Conservation (phyloP, 495 filamentous ascomycete genomes). For the Platismatia glauca region DNA sequence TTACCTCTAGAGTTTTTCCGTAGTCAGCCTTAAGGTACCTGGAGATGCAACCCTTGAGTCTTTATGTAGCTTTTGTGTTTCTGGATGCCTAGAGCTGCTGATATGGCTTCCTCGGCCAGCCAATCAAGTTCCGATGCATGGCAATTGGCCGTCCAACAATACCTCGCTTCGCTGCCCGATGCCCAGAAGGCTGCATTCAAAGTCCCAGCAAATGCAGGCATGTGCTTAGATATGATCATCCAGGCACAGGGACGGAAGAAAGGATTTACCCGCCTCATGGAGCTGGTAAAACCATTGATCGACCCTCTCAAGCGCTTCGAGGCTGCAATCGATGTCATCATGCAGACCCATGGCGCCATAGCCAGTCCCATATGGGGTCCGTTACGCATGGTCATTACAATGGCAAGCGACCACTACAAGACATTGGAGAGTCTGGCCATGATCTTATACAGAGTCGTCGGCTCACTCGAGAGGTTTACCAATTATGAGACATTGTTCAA, state of each 20-base stretch:
- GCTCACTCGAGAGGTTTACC: slow-evolving; percentile 25
- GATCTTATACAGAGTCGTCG: slow-evolving; percentile 24
- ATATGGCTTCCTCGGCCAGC: neutral
- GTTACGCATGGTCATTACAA: slow-evolving; percentile 8
- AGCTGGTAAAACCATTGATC: slow-evolving; percentile 4
- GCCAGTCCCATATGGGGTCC: slow-evolving; percentile 15
- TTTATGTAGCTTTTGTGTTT: no score
- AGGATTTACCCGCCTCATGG: neutral
- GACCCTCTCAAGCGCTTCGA: slow-evolving; percentile 13
- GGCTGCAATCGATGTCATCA: slow-evolving; percentile 10
- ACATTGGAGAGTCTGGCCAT: slow-evolving; percentile 26
- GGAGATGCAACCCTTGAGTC: no score
- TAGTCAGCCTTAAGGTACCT: no score
- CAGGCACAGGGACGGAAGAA: slow-evolving; percentile 4
- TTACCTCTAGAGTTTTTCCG: no score
- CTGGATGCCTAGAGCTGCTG: neutral
- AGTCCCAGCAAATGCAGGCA: slow-evolving; percentile 4
- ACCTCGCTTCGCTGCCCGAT: neutral
- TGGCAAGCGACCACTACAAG: slow-evolving; percentile 24
- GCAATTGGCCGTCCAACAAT: slow-evolving; percentile 3
- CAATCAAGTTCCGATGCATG: neutral
- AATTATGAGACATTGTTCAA: slow-evolving; percentile 26
- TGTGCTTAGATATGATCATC: slow-evolving; percentile 9
- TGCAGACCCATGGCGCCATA: slow-evolving; percentile 9
- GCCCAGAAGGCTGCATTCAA: slow-evolving; percentile 7